Conservation (phyloP, 257 asterid genomes). For the Anisodus acutangulus region DNA sequence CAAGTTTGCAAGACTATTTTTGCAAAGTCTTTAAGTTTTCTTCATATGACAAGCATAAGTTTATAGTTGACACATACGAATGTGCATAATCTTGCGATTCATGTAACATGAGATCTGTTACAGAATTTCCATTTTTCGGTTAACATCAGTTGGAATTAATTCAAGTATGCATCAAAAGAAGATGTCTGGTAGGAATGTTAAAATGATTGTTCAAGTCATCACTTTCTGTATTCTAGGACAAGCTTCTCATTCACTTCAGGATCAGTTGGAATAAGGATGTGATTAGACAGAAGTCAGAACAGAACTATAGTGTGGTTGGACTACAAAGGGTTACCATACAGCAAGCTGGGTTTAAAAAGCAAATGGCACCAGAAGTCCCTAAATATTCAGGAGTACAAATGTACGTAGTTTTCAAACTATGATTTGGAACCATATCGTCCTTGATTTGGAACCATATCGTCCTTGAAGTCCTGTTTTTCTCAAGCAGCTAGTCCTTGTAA, state of each 20-base stretch:
- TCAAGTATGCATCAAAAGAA: background rate
- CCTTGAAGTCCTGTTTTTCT: no score
- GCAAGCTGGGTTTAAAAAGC: background rate
- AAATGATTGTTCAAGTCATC: background rate
- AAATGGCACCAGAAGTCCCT: conserved; percentile 14
- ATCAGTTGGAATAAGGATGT: background rate
- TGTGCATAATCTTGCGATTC: conserved; percentile 18
- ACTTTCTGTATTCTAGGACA: background rate
- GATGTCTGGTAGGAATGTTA: conserved; percentile 5
- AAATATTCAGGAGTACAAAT: background rate
- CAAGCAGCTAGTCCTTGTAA: background rate
- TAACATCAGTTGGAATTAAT: background rate
- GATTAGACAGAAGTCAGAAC: background rate
- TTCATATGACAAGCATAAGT: background rate
- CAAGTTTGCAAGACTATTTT: no score
- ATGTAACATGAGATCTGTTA: conserved; percentile 13
- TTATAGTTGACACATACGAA: background rate
- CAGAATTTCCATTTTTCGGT: background rate
- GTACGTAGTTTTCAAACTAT: background rate
- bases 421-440: background rate
- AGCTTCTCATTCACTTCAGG: conserved; percentile 13
- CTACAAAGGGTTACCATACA: conserved; percentile 2
- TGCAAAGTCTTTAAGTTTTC: background rate
- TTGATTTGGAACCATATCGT: background rate
- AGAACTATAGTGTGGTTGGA: background rate